Evolutionary conservation across 495 filamentous ascomycete genomes (phyloP).

Genomic region (Sabuloglossum arenarium): DNA sequence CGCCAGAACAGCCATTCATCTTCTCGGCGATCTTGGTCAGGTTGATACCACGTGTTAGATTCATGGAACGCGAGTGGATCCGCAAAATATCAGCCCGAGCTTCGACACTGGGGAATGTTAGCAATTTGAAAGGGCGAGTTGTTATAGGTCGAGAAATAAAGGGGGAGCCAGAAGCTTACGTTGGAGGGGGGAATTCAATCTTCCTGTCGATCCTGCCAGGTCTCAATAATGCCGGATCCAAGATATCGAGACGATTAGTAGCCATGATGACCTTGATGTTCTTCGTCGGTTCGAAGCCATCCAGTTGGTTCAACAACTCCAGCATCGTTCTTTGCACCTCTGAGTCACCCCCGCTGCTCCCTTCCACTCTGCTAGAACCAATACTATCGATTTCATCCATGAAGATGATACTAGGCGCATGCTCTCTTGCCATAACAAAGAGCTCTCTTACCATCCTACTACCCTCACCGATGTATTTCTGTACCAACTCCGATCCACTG

Average conservation of each 20-base stretch:
- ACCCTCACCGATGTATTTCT: constrained; percentile 98
- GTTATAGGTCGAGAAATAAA: background rate
- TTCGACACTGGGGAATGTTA: constrained; percentile 38
- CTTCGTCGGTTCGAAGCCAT: constrained; percentile 98
- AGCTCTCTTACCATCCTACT: constrained; percentile 96
- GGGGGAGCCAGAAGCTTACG: constrained; percentile 22
- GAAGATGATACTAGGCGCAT: constrained; percentile 99
- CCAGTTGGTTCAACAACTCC: constrained; percentile 92
- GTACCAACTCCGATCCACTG: constrained; percentile 84
- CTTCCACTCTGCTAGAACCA: constrained; percentile 89
- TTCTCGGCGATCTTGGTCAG: constrained; percentile 97
- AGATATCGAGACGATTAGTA: constrained; percentile 90
- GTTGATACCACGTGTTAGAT: constrained; percentile 93
- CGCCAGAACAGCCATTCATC: constrained; percentile 97
- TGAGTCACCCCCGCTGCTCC: constrained; percentile 86
- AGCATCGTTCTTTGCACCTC: constrained; percentile 99
- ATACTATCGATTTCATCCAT: constrained; percentile 99
- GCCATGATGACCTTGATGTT: constrained; percentile 99
- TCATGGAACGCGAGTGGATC: constrained; percentile 95
- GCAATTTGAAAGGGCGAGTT: background rate
- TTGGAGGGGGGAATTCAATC: constrained; percentile 97
- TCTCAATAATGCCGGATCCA: constrained; percentile 83
- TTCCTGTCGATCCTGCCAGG: constrained; percentile 96
- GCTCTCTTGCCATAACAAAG: constrained; percentile 97
- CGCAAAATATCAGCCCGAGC: constrained; percentile 93